Base-by-base conservation (phyloP, 2,329 filamentous ascomycete species). In the Berkeleyomyces rouxiae region DNA sequence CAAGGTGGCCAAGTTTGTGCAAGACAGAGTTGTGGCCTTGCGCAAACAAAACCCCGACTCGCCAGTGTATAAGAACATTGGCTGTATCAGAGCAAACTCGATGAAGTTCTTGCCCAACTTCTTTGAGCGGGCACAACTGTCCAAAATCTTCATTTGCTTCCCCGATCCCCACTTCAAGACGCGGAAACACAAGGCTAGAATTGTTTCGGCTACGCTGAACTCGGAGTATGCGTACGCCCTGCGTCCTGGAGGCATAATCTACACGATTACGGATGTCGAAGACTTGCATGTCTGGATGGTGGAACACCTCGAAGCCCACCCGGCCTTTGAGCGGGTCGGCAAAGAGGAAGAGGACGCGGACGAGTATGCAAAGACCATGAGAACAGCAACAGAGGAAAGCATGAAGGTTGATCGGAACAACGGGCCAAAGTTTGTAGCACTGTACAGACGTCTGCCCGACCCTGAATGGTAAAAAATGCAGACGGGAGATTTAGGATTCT, bases 61-160 rank as follows among this genome's bases (percentile, higher is more conserved):
- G 37, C 73, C 74, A 59, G 73, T 76, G 57, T 97, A 90, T 72
- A 86, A 95, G 70, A 99, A 99, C 72, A 86, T 92, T 61, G 85
- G 87, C 42, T 95, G 90, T 71, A 78, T 99, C 58, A 86, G 93
- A 66, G 88, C 89, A 67, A 99, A 99, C 76, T 89, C 90, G 4
- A 99, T 99, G 93, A 99, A 99, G 73, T 99, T 97, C 74, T 78
- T 99, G n/a, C 92, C 95, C 66, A 97, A 99, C 71, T 96, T 96
- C 78, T 97, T 99, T 78, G 77, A 75, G 62, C 87, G 85, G 69
- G 78, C 76, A 11, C 91, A 96, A 71, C 82, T 99, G 11, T 82
- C 80, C 66, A 95, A 95, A 71, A 88, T 97, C 71, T 99, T 99
- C 73, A 88, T 99, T 69, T 99, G 93, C 77, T 99, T 99, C 71